Percentiles rank a stretch among this genome's conserved stretches.
These are phyloP conservation scores for Tremellales sp. DNA, from an alignment of 1,284 basidiomycete genomes.

Conservation along the genomic window DNA sequence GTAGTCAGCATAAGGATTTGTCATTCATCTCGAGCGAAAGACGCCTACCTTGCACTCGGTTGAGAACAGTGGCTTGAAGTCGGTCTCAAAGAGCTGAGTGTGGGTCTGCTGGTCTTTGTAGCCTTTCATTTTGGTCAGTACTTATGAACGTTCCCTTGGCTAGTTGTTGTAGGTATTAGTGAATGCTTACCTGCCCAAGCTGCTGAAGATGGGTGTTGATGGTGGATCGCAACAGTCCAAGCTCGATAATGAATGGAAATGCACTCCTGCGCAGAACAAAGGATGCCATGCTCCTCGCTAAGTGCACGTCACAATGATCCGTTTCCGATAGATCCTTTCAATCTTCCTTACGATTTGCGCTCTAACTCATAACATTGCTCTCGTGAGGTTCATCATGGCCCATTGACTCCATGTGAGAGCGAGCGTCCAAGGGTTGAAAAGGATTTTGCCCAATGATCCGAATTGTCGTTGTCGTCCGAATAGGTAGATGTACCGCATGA, in stretches of 20 bases:
- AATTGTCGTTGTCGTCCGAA: neutral
- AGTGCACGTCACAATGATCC: too few species aligned
- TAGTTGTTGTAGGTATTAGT: neutral
- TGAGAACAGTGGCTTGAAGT: too few species aligned
- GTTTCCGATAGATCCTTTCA: too few species aligned
- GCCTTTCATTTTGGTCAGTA: neutral
- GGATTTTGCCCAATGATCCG: neutral
- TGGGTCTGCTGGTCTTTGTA: too few species aligned
- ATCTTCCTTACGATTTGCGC: too few species aligned
- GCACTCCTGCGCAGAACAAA: neutral
- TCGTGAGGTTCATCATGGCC: neutral
- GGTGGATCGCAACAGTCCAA: neutral
- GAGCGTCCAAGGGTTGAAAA: neutral
- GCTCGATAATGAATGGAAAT: neutral
- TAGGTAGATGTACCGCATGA: too few species aligned
- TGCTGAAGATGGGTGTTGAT: neutral
- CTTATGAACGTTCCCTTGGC: neutral
- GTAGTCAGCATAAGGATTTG: too few species aligned
- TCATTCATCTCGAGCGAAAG: too few species aligned
- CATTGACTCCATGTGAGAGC: neutral
- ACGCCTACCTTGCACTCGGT: too few species aligned
- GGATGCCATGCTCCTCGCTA: neutral
- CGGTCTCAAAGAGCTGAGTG: too few species aligned
- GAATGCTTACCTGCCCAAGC: too few species aligned
- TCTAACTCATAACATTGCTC: neutral